Percentiles rank a stretch among this genome's conserved stretches.
Evolutionary conservation across 225 moss, liverwort and hornwort genomes (phyloP).

Genomic region (Rhytidiadelphus loreus): DNA sequence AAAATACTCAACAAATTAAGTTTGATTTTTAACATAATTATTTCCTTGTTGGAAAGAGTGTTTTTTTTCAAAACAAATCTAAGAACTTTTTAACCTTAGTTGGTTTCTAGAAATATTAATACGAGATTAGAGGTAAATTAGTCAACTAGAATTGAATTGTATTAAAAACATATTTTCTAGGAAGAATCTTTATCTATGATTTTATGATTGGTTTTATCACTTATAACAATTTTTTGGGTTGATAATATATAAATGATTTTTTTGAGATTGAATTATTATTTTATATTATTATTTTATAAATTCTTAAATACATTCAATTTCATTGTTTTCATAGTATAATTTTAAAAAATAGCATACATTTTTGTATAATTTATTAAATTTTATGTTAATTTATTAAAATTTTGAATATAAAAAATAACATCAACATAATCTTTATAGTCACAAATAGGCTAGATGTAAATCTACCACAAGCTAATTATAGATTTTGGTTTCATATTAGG

Average conservation of each 20-base stretch:
- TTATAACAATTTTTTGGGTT: fast-evolving
- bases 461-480: background rate
- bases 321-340: no score
- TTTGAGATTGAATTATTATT: background rate
- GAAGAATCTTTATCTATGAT: background rate
- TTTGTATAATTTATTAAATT: background rate
- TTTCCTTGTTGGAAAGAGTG: no score
- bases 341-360: background rate
- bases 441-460: fast-evolving
- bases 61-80: no score
- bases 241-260: no score
- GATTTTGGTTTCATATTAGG: background rate
- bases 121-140: no score
- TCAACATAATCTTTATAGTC: background rate
- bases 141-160: background rate
- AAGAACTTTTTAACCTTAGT: fast-evolving
- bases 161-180: background rate
- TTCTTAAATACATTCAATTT: no score
- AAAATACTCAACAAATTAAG: fast-evolving
- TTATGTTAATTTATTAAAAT: no score
- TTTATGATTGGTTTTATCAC: background rate
- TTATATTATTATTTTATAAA: fast-evolving
- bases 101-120: background rate
- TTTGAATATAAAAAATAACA: fast-evolving
- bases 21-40: background rate